A percentile compares a stretch with the other conserved stretches of the same genome.
Conservation (phyloP, 257 asterid species). For the Gardenia jasminoides region DNA sequence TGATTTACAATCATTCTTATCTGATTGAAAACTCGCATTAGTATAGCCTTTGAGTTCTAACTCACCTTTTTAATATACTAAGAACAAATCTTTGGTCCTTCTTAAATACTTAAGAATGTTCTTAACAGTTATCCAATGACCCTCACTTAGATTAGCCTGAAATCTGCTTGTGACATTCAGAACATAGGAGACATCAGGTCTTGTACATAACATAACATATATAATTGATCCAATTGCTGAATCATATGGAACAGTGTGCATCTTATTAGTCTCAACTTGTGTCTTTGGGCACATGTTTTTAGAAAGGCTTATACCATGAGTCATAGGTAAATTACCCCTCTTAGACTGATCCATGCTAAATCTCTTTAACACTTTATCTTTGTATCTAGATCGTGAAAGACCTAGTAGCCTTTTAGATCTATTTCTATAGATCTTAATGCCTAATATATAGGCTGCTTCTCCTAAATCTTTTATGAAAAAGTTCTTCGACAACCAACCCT, state of each 20-base stretch:
- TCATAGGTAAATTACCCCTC: background rate
- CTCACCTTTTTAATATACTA: too few species aligned
- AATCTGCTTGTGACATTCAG: background rate
- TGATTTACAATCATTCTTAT: too few species aligned
- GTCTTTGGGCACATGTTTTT: too few species aligned
- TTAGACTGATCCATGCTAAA: background rate
- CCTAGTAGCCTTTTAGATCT: background rate
- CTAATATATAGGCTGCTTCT: background rate
- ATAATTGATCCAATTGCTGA: background rate
- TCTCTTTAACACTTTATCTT: background rate
- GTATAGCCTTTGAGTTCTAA: too few species aligned
- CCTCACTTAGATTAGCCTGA: too few species aligned
- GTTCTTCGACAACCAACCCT: background rate
- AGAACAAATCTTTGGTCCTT: too few species aligned
- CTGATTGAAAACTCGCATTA: too few species aligned
- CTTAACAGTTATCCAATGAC: too few species aligned
- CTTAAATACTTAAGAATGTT: background rate
- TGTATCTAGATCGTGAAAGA: background rate
- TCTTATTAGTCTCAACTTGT: too few species aligned
- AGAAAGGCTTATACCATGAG: background rate
- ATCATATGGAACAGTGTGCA: too few species aligned
- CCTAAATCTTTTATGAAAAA: background rate
- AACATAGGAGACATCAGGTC: background rate
- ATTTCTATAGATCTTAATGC: background rate
- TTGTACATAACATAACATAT: background rate